Evolutionary conservation across 208 protist species (phyloP).

Genomic region (Balamuthia mandrillaris): DNA sequence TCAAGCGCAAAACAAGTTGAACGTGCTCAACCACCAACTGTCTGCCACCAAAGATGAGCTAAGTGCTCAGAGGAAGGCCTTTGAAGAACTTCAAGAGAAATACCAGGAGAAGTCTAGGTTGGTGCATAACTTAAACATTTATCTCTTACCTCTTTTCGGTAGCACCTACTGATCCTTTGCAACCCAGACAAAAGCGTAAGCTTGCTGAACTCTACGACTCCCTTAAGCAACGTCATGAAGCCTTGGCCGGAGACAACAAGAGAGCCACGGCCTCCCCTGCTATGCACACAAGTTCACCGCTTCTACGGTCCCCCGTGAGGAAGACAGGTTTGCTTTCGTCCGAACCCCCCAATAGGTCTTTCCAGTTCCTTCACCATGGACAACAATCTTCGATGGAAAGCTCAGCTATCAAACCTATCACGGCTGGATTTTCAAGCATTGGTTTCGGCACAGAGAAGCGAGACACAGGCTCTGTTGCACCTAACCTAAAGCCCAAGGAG

Average conservation of each 20-base stretch:
- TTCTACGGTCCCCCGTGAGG: background rate
- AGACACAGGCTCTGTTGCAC: background rate
- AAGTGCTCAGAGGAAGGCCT: background rate
- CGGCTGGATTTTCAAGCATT: background rate
- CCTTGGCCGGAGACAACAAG: too few species aligned
- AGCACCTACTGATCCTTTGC: background rate
- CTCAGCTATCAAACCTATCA: background rate
- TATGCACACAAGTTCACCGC: background rate
- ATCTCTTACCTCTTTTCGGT: background rate
- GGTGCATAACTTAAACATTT: background rate
- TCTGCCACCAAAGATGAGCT: constrained; percentile 4
- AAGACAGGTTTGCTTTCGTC: background rate
- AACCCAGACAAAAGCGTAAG: constrained; percentile 7
- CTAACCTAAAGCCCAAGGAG: background rate
- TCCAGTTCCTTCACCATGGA: too few species aligned
- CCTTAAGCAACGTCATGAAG: constrained; percentile 20
- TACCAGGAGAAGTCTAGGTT: constrained; percentile 9
- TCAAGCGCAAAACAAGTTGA: constrained; percentile 17
- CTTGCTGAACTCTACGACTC: constrained; percentile 28
- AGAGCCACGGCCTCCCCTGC: background rate
- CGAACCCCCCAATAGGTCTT: background rate
- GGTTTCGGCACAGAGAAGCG: background rate
- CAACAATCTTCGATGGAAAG: too few species aligned
- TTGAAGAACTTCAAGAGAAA: constrained; percentile 1
- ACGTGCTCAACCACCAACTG: constrained; percentile 26